Evolutionary conservation across 2,329 filamentous ascomycete species (phyloP).

Genomic region (Aspergillus pseudoterreus): DNA sequence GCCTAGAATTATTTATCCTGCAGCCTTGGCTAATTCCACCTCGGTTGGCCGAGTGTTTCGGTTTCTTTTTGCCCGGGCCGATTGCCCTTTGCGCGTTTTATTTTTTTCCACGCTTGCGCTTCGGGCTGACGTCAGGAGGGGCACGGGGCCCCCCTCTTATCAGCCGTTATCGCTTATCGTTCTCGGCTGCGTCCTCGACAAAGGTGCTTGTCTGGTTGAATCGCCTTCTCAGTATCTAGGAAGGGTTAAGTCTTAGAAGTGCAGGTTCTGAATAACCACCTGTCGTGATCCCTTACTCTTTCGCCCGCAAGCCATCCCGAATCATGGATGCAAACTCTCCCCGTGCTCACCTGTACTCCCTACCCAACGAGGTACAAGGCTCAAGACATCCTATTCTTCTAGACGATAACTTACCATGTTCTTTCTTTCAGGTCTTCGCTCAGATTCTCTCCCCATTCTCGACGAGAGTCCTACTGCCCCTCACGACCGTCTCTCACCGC

Average conservation of each 20-base stretch:
- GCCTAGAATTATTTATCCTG: background rate
- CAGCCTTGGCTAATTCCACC: constrained; percentile 1
- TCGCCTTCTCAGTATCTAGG: no score
- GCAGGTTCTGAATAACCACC: no score
- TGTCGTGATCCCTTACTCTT: background rate
- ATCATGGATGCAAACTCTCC: constrained; percentile 11
- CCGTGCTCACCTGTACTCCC: constrained; percentile 20
- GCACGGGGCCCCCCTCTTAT: background rate
- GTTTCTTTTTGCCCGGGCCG: background rate
- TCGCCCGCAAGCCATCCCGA: background rate
- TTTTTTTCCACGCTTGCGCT: background rate
- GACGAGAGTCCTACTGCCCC: constrained; percentile 52
- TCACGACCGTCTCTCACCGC: constrained; percentile 58
- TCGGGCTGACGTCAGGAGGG: constrained; percentile 3
- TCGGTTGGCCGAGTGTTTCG: constrained; percentile 7
- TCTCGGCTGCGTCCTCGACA: no score
- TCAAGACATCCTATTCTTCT: background rate
- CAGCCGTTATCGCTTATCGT: background rate
- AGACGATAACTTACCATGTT: background rate
- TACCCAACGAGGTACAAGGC: constrained; percentile 33
- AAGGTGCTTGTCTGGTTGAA: no score
- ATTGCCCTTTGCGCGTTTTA: background rate
- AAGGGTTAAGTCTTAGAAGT: no score
- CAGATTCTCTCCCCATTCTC: constrained; percentile 48
- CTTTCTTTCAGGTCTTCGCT: constrained; percentile 46